Base-by-base conservation (phyloP, 192 early-diverging fungal species). In the Spinellus fusiger region DNA sequence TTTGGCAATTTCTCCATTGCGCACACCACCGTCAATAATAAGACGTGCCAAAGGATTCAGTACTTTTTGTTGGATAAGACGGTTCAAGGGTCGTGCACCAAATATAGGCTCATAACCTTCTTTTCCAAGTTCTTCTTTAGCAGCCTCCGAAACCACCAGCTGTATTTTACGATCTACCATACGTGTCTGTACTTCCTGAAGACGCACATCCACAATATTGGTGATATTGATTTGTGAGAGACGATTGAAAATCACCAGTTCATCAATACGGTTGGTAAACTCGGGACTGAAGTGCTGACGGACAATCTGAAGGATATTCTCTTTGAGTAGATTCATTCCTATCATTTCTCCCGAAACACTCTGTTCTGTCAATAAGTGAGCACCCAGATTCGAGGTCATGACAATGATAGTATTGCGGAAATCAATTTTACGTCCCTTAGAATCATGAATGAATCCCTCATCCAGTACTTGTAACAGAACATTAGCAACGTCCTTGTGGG, bases 61-160 rank as follows among this genome's bases (percentile, higher is more conserved):
- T 7, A 84, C 38, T 48, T 73, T 72, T 33, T 85, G 80, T 69
- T 99, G 92, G 50, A 99, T 77, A 66, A 89, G 90, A 54, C 97
- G 86, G 54, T 87, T 82, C 23, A 99, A 71, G 4, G 97, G 97
- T 15, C 97, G 81, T 5, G 95, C 97, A 64, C 97, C 97, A 73
- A 93, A 99, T 8, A 87, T 74, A 26, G 94, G 95, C 74, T 96
- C 92, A 66, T 97, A 99, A 16, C 93, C 83, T 44, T 82, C 68
- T 47, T 78, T 67, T 20, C 94, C 77, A 9, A 99, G 80, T 71
- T 84, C 84, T 54, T 92, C 78, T 34, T 84, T 80, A 5, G 93
- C 94, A 4, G 75, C 73, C 10, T 84, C 71, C 33, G 89, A 81
- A 27, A 93, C 80, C 18, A 64, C 55, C 16, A 98, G 71, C 6